Evolutionary conservation across 106 monocot genomes (phyloP), one percentile per base, ranked within the genome.

Genomic region (Acorus gramineus): DNA sequence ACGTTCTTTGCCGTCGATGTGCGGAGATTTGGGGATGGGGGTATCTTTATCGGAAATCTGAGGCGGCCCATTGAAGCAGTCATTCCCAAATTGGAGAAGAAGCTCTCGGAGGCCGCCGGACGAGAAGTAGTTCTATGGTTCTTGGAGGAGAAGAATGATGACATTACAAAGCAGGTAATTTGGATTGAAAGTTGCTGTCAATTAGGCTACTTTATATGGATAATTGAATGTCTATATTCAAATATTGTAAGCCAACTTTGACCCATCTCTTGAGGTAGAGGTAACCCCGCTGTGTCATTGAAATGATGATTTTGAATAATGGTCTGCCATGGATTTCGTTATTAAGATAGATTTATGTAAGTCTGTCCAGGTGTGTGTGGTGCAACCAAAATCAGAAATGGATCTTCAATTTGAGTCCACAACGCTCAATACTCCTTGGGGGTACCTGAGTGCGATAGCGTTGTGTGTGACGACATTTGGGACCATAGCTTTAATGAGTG

Each of bases 1-100:
- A 79, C 92, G 10, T 92, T 92, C 77, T 92, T 92, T 62, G 84
- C 84, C 7, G 84, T 84, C 28, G 91, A 92, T 66, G 87, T 75
- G 11, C 70, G 91, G 79, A 91, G 91, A 76, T 91, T 91, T 55
- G 91, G 87, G 3, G 87, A 87, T 64, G 91, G 86, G 1, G 87
- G 91, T 9, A 91, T 91, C 14, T 91, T 91, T 66, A 50, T 92
- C 49, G 92, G 92, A 43, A 92, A 87, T 71, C 61, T 92, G 81
- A 71, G 28, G 28, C 28, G 28, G 28, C 28, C 28, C 28, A 28
- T 28, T 28, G 28, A 28, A 28, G 28, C 0, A 28, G 28, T 28
- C 28, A 28, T 0, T 28, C 28, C 28, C 28, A 28, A 28, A 28
- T 28, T 28, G 28, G 28, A 28, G 28, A 28, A 28, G 28, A 28